A percentile compares a stretch with the other conserved stretches of the same genome.
These are phyloP conservation scores for Penicillium digitatum DNA, from an alignment of 2,329 filamentous ascomycete species.

Conservation along the genomic window DNA sequence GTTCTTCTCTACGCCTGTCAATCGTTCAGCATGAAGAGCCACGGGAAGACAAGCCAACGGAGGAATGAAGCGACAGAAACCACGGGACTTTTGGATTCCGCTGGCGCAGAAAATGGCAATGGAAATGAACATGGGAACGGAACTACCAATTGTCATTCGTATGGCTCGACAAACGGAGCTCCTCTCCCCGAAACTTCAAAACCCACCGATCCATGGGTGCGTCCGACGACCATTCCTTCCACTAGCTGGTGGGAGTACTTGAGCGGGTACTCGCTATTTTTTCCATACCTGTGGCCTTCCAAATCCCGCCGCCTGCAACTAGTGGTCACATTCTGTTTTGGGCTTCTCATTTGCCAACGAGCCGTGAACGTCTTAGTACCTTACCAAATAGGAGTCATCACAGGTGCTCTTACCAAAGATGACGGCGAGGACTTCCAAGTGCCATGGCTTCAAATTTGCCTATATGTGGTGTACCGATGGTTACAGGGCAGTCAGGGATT, in stretches of 20 bases:
- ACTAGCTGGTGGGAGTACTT: constrained; percentile 97
- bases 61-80: constrained; percentile 43
- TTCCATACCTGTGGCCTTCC: constrained; percentile 93
- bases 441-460: constrained; percentile 68
- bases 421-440: constrained; percentile 52
- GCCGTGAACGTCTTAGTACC: constrained; percentile 84
- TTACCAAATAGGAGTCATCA: constrained; percentile 72
- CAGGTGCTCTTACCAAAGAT: constrained; percentile 64
- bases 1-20: constrained; percentile 56
- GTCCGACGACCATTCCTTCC: constrained; percentile 77
- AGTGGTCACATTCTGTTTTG: constrained; percentile 76
- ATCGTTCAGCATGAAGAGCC: constrained; percentile 44
- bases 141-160: constrained; percentile 46
- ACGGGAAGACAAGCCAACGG: constrained; percentile 32
- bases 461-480: constrained; percentile 74
- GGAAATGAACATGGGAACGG: constrained; percentile 46
- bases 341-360: constrained; percentile 74
- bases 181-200: constrained; percentile 42
- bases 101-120: constrained; percentile 44
- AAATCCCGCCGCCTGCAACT: constrained; percentile 72
- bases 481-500: constrained; percentile 87
- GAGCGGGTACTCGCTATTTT: constrained; percentile 86
- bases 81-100: constrained; percentile 40
- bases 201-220: constrained; percentile 72
- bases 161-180: constrained; percentile 48